Evolutionary conservation across 2,329 filamentous ascomycete genomes (phyloP).

Genomic region (Fusarium floridanum): DNA sequence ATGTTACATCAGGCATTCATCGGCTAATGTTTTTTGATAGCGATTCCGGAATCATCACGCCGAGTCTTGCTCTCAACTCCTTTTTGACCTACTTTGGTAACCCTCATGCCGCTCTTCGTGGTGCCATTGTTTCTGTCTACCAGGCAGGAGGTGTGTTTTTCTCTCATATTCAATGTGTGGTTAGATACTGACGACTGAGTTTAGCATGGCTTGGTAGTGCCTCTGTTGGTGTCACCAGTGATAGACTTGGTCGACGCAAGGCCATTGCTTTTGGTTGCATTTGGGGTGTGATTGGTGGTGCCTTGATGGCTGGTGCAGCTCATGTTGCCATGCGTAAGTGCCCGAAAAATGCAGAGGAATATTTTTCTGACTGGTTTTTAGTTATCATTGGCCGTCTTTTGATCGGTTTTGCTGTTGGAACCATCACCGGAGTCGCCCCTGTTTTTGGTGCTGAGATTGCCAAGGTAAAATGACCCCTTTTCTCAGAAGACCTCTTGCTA

Average conservation of each 20-base stretch:
- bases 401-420: conserved; percentile 56
- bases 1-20: neutral
- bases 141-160: conserved; percentile 52
- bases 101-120: conserved; percentile 51
- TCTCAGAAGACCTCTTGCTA: neutral
- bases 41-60: conserved; percentile 58
- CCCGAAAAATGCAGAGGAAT: too few species aligned
- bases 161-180: too few species aligned
- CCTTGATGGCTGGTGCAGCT: conserved; percentile 56
- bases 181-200: neutral
- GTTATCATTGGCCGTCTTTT: conserved; percentile 55
- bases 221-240: conserved; percentile 55
- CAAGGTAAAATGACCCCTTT: conserved; percentile 47
- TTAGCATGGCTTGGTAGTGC: conserved; percentile 57
- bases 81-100: conserved; percentile 53
- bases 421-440: conserved; percentile 56
- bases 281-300: conserved; percentile 55
- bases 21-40: conserved; percentile 24
- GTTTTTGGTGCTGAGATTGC: conserved; percentile 58
- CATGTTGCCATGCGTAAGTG: conserved; percentile 56
- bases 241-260: conserved; percentile 53
- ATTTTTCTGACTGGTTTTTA: conserved; percentile 10
- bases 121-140: conserved; percentile 57
- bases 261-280: conserved; percentile 57
- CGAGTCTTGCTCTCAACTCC: conserved; percentile 53